phyloP scores from a whole-genome alignment of 148 eudicot genomes.

The Chenopodium quinoa region DNA sequence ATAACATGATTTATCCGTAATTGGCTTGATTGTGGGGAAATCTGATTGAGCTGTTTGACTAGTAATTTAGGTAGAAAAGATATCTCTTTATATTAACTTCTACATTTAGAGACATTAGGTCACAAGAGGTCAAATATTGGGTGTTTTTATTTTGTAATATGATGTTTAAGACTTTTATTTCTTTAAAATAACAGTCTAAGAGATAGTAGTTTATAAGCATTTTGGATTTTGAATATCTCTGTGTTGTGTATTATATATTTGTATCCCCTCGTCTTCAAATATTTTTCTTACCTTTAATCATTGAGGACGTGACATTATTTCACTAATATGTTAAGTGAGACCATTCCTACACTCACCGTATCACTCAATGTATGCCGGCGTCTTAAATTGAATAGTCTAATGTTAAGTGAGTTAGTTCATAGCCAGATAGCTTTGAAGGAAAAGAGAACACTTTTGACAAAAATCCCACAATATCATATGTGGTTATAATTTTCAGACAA shows the following conservation, averaged over 20 bases:
- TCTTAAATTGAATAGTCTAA: too few species aligned
- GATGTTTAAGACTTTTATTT: background rate
- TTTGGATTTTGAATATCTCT: background rate
- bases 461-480: background rate
- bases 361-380: background rate
- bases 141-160: background rate
- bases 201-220: background rate
- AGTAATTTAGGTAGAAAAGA: background rate
- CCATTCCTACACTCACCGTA: background rate
- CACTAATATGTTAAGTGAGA: background rate
- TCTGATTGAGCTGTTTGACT: background rate
- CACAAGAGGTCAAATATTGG: background rate
- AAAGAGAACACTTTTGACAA: background rate
- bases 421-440: background rate
- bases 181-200: background rate
- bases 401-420: too few species aligned
- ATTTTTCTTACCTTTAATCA: background rate
- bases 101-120: background rate
- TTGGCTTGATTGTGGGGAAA: background rate
- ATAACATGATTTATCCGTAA: background rate
- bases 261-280: background rate
- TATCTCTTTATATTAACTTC: background rate
- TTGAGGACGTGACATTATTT: background rate
- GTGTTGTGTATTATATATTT: background rate
- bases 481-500: background rate